A percentile compares a stretch with the other conserved stretches of the same genome.
Conservation (phyloP, 306 rosid genomes). For the Vigna trinervia region DNA sequence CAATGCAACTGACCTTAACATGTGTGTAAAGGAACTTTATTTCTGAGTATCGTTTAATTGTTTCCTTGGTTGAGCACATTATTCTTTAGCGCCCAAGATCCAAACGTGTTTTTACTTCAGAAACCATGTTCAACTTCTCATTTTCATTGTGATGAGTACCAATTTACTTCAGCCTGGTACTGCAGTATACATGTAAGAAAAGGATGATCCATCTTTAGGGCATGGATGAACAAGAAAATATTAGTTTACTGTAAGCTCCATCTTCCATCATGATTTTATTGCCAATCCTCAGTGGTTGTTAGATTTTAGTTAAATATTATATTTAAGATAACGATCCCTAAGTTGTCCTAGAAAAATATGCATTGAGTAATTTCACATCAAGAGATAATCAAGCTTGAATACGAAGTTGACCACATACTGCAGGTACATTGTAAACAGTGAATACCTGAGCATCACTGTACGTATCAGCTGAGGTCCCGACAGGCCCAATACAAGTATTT, state of each 20-base stretch:
- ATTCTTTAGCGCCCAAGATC: neutral
- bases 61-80: neutral
- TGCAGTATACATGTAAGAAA: neutral
- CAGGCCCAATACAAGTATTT: neutral
- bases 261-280: neutral
- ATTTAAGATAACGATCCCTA: neutral
- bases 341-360: neutral
- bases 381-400: neutral
- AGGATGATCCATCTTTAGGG: neutral
- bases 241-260: neutral
- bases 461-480: too few species aligned
- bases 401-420: neutral
- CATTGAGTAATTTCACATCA: neutral
- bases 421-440: neutral
- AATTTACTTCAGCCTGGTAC: neutral
- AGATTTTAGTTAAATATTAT: neutral
- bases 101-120: neutral
- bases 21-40: slow-evolving; percentile 11
- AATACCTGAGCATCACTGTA: neutral
- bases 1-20: neutral
- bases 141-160: neutral
- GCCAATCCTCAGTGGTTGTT: neutral
- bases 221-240: neutral
- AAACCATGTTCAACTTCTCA: neutral
- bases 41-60: neutral